Percentiles rank a stretch among this genome's conserved stretches.
These are phyloP conservation scores for Macrocybe gigantea DNA, from an alignment of 768 basidiomycete species.

Conservation along the genomic window DNA sequence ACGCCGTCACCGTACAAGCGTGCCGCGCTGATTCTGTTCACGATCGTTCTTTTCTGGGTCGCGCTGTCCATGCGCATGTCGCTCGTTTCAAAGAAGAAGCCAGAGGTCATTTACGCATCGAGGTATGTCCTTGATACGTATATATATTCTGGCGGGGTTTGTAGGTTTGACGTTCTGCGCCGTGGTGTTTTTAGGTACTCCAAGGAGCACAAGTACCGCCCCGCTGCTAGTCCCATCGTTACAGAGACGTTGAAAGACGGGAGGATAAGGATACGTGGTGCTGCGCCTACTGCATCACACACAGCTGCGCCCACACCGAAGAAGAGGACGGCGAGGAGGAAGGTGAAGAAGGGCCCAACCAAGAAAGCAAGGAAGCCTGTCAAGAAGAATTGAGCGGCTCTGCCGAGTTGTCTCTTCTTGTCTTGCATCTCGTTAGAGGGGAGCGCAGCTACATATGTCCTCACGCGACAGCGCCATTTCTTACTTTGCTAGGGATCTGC, in stretches of 20 bases:
- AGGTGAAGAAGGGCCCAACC: conserved; percentile 14
- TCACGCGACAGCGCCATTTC: too few relatives aligned
- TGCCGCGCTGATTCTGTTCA: conserved; percentile 31
- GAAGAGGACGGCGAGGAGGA: conserved; percentile 16
- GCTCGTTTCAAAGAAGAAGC: conserved; percentile 18
- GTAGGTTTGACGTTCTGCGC: not conserved
- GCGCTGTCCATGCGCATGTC: conserved; percentile 27
- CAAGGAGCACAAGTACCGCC: conserved; percentile 74
- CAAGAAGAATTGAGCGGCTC: conserved; percentile 8
- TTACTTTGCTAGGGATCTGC: too few relatives aligned
- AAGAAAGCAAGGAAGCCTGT: conserved; percentile 12
- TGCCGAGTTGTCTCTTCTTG: too few relatives aligned
- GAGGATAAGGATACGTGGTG: conserved; percentile 63
- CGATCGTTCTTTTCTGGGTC: conserved; percentile 40
- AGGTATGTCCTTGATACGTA: conserved; percentile 36
- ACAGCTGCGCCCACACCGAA: conserved; percentile 15
- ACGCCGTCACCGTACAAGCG: conserved; percentile 42
- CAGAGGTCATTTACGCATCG: conserved; percentile 53
- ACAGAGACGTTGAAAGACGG: conserved; percentile 75
- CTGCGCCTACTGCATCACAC: conserved; percentile 35
- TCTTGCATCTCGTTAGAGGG: too few relatives aligned
- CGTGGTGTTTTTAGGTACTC: conserved; percentile 53
- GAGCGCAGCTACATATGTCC: conserved; percentile 9
- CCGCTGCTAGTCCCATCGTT: conserved; percentile 80
- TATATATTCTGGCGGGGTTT: not conserved